Base-by-base conservation (phyloP, 768 basidiomycete species). In the Punctularia strigosozonata region DNA sequence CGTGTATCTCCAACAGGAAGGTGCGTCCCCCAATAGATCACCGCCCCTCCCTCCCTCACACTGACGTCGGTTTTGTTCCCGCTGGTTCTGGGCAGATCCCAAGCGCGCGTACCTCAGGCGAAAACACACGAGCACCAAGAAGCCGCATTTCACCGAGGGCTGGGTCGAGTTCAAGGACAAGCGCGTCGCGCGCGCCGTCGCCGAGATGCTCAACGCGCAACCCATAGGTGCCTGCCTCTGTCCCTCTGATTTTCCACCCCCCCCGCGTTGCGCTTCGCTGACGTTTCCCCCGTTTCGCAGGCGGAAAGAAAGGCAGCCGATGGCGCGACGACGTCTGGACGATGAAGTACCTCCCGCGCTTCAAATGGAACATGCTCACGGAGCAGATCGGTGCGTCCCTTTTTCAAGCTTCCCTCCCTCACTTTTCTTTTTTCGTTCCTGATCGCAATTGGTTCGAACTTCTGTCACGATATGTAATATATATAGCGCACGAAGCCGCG, bases 261-360 rank as follows among this genome's bases (percentile, higher is more conserved):
- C n/a, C n/a, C n/a, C n/a, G n/a, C n/a, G n/a, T n/a, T n/a, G n/a
- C n/a, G n/a, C n/a, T n/a, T n/a, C n/a, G n/a, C n/a, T n/a, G n/a
- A n/a, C n/a, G n/a, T n/a, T n/a, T n/a, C n/a, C n/a, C n/a, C n/a
- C n/a, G n/a, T n/a, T n/a, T n/a, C n/a, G n/a, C n/a, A n/a, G n/a
- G 94, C 21, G 90, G 89, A 2, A 92, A 89, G 65, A 90, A 89
- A 56, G 81, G 83, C 4, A 71, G 77, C 2, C 68, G 88, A 42
- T 97, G 89, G 87, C 69, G 88, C 54, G 94, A 98, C 53, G 95
- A 99, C 47, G 79, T 99, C 6, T 99, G 95, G 95, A 97, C 95
- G 41, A 94, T 98, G 90, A 94, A 94, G 55, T 99, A 99, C 57
- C 64, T 99, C 42, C 92, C 92, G 6, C 84, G 78, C 52, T 99